These are phyloP conservation scores for Helenozyma rhizophorensis DNA, from an alignment of 805 yeast species.

Conservation along the genomic window DNA sequence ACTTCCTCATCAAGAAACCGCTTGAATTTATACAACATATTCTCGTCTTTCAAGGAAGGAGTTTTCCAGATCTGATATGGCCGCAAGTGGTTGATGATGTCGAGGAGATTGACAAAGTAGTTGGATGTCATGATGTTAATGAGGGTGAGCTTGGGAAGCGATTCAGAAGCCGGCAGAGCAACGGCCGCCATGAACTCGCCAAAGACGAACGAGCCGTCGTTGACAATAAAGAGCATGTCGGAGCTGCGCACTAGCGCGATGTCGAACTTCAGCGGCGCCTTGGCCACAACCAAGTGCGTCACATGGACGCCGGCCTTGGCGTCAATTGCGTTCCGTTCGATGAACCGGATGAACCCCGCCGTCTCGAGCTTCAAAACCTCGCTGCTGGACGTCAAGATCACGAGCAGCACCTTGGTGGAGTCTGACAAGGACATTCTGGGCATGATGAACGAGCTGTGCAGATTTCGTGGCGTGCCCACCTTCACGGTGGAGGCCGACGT, in stretches of 20 bases:
- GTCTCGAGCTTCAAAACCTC: conserved; percentile 16
- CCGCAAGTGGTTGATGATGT: conserved; percentile 25
- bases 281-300: conserved; percentile 4
- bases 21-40: conserved; percentile 21
- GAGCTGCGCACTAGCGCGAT: conserved; percentile 19
- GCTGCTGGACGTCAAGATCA: conserved; percentile 19
- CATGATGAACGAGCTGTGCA: conserved; percentile 30
- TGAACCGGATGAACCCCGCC: conserved; percentile 15
- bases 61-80: conserved; percentile 41
- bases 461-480: conserved; percentile 1
- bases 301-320: conserved; percentile 3
- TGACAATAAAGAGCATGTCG: conserved; percentile 30
- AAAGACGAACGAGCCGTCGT: conserved; percentile 33
- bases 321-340: conserved; percentile 5
- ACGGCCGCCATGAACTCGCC: conserved; percentile 20
- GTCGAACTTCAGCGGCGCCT: conserved; percentile 10
- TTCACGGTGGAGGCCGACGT: background rate
- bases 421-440: conserved; percentile 28
- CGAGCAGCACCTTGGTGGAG: conserved; percentile 15
- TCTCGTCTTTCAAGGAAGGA: conserved; percentile 24
- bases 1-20: conserved; percentile 26
- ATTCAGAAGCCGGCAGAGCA: conserved; percentile 6
- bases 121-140: conserved; percentile 37
- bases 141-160: conserved; percentile 27
- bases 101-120: conserved; percentile 36